Evolutionary conservation across 2,329 filamentous ascomycete genomes (phyloP).

Genomic region (Exophiala oligosperma): DNA sequence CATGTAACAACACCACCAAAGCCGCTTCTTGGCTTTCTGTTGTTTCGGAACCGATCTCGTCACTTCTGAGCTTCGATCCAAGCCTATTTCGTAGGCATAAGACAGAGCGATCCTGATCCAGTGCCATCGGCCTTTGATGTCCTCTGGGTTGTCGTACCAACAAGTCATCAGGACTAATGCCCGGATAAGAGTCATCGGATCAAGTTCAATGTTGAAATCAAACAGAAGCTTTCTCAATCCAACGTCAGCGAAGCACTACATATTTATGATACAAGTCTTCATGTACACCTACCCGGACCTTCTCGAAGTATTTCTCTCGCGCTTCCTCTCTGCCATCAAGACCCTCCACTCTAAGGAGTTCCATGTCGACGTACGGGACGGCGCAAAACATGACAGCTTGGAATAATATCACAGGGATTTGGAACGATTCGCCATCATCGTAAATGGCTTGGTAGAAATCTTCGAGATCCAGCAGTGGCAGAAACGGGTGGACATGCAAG

Average conservation of each 20-base stretch:
- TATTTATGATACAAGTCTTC: background rate
- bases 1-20: conserved; percentile 98
- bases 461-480: conserved; percentile 75
- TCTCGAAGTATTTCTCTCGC: conserved; percentile 85
- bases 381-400: conserved; percentile 94
- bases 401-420: conserved; percentile 81
- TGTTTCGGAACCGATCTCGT: conserved; percentile 72
- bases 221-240: conserved; percentile 67
- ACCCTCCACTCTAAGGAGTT: background rate
- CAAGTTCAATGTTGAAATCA: conserved; percentile 90
- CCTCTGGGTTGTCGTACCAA: conserved; percentile 94
- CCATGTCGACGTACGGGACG: conserved; percentile 67
- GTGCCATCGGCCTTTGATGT: conserved; percentile 96
- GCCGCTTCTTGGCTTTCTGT: conserved; percentile 84
- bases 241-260: background rate
- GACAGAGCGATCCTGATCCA: conserved; percentile 97
- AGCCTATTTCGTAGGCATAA: conserved; percentile 84
- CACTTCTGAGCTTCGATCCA: conserved; percentile 81
- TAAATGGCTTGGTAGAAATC: conserved; percentile 61
- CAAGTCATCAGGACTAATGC: conserved; percentile 88
- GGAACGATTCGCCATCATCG: conserved; percentile 70
- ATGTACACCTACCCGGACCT: conserved; percentile 42
- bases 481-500: conserved; percentile 88
- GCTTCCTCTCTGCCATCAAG: conserved; percentile 59
- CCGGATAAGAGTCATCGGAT: conserved; percentile 84